Percentiles rank a stretch among this genome's conserved stretches.
These are phyloP conservation scores for Mycena latifolia DNA, from an alignment of 768 basidiomycete genomes.

Conservation along the genomic window DNA sequence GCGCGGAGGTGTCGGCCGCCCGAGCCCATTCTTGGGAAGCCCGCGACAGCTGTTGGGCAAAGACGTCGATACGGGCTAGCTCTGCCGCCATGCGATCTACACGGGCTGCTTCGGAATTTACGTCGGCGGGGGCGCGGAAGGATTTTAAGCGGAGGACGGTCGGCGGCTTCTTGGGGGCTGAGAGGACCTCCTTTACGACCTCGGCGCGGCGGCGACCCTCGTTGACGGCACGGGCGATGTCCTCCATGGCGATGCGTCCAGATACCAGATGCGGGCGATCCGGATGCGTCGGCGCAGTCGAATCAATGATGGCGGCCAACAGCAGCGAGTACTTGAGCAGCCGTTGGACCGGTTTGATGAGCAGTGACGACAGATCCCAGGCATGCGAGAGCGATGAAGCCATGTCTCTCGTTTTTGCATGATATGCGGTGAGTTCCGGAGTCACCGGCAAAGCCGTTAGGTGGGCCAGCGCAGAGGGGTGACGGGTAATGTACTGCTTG, in stretches of 20 bases:
- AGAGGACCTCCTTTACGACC: conserved; percentile 82
- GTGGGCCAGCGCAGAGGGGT: conserved; percentile 80
- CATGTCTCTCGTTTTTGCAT: conserved; percentile 72
- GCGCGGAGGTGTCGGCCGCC: conserved; percentile 61
- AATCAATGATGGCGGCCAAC: conserved; percentile 79
- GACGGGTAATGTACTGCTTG: conserved; percentile 85
- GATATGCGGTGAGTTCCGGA: conserved; percentile 71
- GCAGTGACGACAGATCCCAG: conserved; percentile 93
- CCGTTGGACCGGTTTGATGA: conserved; percentile 98
- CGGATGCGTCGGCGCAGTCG: conserved; percentile 75
- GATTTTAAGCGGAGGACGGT: conserved; percentile 40
- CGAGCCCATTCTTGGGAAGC: conserved; percentile 74
- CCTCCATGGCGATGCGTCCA: conserved; percentile 74
- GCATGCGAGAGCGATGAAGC: conserved; percentile 84
- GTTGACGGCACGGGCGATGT: conserved; percentile 81
- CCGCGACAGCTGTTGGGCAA: conserved; percentile 72
- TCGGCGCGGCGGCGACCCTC: conserved; percentile 83
- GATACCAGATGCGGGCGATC: conserved; percentile 70
- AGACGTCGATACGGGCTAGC: conserved; percentile 67
- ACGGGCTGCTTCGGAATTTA: conserved; percentile 58
- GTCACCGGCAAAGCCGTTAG: conserved; percentile 56
- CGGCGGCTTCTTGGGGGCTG: conserved; percentile 54
- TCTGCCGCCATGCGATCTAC: conserved; percentile 69
- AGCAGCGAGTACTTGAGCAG: conserved; percentile 95
- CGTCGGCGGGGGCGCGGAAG: conserved; percentile 38